Percentiles rank a stretch among this genome's conserved stretches.
phyloP scores from a whole-genome alignment of 345 rosid genomes.

The Lepidium africanum region DNA sequence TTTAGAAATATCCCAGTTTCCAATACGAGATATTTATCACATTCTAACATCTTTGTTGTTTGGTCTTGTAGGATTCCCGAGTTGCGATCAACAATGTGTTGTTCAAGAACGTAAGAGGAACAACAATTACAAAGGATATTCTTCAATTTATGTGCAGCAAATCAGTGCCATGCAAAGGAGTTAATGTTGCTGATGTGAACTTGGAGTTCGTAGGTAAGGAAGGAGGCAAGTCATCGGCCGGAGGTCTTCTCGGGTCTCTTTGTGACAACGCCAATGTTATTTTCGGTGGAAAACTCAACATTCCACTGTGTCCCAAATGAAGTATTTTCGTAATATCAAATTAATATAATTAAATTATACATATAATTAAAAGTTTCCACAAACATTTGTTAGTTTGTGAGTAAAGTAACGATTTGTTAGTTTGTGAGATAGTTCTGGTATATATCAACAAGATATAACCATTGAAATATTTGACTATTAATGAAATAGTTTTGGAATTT shows the following conservation, averaged over 20 bases:
- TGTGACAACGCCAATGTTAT: conserved; percentile 14
- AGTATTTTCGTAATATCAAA: neutral
- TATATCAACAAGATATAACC: neutral
- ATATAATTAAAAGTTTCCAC: conserved; percentile 4
- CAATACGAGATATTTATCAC: too few relatives aligned
- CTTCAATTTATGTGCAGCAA: conserved; percentile 20
- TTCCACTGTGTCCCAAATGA: conserved; percentile 22
- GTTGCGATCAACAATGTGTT: conserved; percentile 18
- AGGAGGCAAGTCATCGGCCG: neutral
- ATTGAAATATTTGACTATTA: conserved; percentile 5
- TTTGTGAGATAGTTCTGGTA: conserved; percentile 19
- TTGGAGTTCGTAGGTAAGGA: neutral
- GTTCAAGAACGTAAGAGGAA: conserved; percentile 29
- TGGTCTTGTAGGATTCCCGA: conserved; percentile 7
- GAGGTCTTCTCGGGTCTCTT: conserved; percentile 15
- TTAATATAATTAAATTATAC: neutral
- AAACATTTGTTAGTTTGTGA: conserved; percentile 18
- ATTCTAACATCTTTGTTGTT: neutral
- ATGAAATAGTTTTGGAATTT: neutral
- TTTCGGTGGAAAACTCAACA: conserved; percentile 18
- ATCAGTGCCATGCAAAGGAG: conserved; percentile 23
- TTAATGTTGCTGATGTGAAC: conserved; percentile 13
- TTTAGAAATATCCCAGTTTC: too few relatives aligned
- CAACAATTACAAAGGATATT: conserved; percentile 20
- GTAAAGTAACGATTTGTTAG: neutral